Evolutionary conservation across 2,329 filamentous ascomycete genomes (phyloP).

Genomic region (Xylariaceae sp.): DNA sequence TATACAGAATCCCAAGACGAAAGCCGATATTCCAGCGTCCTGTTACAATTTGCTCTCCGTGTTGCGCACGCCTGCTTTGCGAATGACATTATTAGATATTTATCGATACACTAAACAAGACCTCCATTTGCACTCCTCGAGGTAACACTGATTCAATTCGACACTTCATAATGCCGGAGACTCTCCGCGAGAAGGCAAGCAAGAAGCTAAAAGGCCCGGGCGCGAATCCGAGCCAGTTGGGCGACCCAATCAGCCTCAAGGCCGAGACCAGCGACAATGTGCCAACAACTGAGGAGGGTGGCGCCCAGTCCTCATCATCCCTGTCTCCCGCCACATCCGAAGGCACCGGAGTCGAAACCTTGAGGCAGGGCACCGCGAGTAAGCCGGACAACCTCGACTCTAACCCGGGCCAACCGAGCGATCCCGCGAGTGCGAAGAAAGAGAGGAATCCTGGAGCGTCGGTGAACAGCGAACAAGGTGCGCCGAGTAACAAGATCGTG

Average conservation of each 20-base stretch:
- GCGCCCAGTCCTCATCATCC: slow-evolving; percentile 6
- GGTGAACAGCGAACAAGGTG: slow-evolving; percentile 19
- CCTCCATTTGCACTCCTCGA: background rate
- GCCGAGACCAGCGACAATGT: slow-evolving; percentile 35
- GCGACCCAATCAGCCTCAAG: slow-evolving; percentile 39
- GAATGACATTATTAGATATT: background rate
- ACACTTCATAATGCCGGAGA: slow-evolving; percentile 25
- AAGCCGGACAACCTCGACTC: slow-evolving; percentile 30
- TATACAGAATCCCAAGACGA: background rate
- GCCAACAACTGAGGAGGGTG: slow-evolving; percentile 23
- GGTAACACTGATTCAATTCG: background rate
- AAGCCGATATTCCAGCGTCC: no score
- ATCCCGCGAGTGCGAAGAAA: slow-evolving; percentile 39
- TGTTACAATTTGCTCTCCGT: no score
- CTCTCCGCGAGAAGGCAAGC: slow-evolving; percentile 29
- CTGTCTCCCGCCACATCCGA: background rate
- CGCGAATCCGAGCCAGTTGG: slow-evolving; percentile 38
- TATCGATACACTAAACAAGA: background rate
- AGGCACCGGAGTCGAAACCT: slow-evolving; percentile 14
- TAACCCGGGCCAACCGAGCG: slow-evolving; percentile 38
- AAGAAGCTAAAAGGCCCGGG: slow-evolving; percentile 31
- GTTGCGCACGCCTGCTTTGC: background rate
- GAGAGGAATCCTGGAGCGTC: slow-evolving; percentile 32
- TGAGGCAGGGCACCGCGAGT: slow-evolving; percentile 29
- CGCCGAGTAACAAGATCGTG: slow-evolving; percentile 1